Base-by-base conservation (phyloP, 2,329 filamentous ascomycete species). In the Xylariaceae sp. region DNA sequence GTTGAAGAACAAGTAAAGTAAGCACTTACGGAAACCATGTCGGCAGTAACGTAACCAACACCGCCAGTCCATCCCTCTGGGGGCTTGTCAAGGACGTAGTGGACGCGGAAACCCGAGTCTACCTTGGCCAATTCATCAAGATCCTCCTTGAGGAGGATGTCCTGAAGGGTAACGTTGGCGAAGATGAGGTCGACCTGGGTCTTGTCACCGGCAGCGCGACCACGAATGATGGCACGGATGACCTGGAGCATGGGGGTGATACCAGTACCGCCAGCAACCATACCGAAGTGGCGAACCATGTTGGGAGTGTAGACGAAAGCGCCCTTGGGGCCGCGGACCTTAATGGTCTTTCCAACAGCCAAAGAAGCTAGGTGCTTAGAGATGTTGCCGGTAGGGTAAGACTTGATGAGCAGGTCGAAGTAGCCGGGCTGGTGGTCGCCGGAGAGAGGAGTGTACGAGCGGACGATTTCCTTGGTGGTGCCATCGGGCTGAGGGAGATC, bases 191-290 rank as follows among this genome's bases (percentile, higher is more conserved):
- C 92, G 56, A 97, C 86, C 80, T 96, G 81, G 62, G 94, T 99
- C 73, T 79, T 87, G 77, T 96, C 92, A 63, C 88, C 92, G 54
- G 86, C 80, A 57, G 86, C 81, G 68, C 91, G 86, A 70, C 90
- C 90, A 68, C 90, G 86, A 70, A 92, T 84, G 68, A 97, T 92
- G 60, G 93, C 94, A 70, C 92, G 89, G 74, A 96, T 87, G 69
- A 99, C 86, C 80, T 99, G 94, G 64, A 97, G 84, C 94, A 99
- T 99, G 62, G 94, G 94, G 8, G 94, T 97, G 75, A 99, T 97
- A 68, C 94, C 94, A 39, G 94, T 97, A 66, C 94, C 94, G 67
- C 94, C 94, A 65, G 94, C 92, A 73, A 99, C 90, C 94, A 99
- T 99, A 73, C 92, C 94, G 68, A 99, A 96, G 77, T 90, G 90